These are phyloP conservation scores for Penicillium tannophilum DNA, from an alignment of 495 filamentous ascomycete species.

Conservation along the genomic window DNA sequence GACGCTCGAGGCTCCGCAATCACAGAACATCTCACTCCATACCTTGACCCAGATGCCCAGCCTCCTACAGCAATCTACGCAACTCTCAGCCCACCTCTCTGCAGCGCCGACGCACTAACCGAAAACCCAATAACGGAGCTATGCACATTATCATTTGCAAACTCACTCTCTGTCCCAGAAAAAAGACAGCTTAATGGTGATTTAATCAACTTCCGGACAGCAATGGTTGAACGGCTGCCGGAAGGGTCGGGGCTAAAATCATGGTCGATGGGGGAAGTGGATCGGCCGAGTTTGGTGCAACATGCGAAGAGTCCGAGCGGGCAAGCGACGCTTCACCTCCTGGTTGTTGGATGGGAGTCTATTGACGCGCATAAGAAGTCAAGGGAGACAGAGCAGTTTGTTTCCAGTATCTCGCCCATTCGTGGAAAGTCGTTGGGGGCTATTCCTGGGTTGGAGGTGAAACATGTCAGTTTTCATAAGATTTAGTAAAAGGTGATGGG, in stretches of 20 bases:
- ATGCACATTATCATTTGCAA: conserved; percentile 34
- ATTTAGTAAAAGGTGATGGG: conserved; percentile 16
- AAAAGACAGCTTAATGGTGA: conserved; percentile 27
- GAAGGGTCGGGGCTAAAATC: conserved; percentile 38
- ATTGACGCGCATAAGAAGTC: conserved; percentile 53
- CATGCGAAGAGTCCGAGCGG: conserved; percentile 39
- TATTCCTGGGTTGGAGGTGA: conserved; percentile 43
- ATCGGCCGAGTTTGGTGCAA: conserved; percentile 40
- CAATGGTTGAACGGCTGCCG: conserved; percentile 33
- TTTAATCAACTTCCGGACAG: conserved; percentile 36
- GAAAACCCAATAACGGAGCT: conserved; percentile 47
- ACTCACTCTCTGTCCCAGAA: conserved; percentile 26
- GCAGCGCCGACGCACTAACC: conserved; percentile 34
- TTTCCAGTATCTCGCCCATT: conserved; percentile 38
- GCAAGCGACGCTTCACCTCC: conserved; percentile 40
- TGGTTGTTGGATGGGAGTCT: conserved; percentile 56
- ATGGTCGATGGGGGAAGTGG: conserved; percentile 47
- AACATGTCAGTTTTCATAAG: conserved; percentile 44
- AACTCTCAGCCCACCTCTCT: conserved; percentile 36
- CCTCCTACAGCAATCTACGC: conserved; percentile 30
- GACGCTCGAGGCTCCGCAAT: conserved; percentile 34
- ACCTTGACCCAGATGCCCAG: conserved; percentile 25
- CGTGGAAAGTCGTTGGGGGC: conserved; percentile 38
- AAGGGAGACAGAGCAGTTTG: conserved; percentile 49
- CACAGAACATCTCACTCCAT: conserved; percentile 24